Base-by-base conservation (phyloP, 2,329 filamentous ascomycete genomes). In the Alternaria sp. region DNA sequence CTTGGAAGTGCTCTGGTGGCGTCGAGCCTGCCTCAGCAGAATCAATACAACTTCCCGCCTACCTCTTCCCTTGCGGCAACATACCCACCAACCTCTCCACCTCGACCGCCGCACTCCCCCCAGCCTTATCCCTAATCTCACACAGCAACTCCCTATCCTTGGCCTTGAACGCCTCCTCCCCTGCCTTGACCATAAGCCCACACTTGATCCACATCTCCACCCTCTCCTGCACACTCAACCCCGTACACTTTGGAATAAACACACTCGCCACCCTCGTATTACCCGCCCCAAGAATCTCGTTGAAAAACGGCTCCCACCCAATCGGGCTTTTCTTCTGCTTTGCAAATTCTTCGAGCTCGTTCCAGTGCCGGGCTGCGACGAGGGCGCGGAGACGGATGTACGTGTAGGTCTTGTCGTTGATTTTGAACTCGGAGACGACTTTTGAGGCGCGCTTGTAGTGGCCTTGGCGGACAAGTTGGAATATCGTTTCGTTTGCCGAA, bases 271-370 rank as follows among this genome's bases (percentile, higher is more conserved):
- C 84, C 62, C 94, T 91, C 5, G 92, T 90, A 75, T 98, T 98
- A 46, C 95, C 95, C 1, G 95, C 95, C 47, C 91, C 89, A 1
- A 98, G 83, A 28, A 92, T 88, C 71, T 96, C 90, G 74, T 95
- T 96, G 83, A 92, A 97, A 80, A 96, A 99, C 0, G 94, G 93
- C 89, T 96, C 93, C 95, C 95, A 99, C 11, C 94, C 94, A 75
- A 99, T 98, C 0, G 94, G 92, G 59, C 91, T 95, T 79, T 94
- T 96, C 74, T 91, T 86, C 39, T 79, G 87, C 73, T 89, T 91
- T 36, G 88, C 87, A 68, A 93, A 87, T 69, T 97, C 94, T 77
- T 98, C 94, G 59, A 99, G 86, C 76, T 97, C 94, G 52, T 87
- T 89, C 93, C 94, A 99, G 74, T 97, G 92, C 56, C 95, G 87